A percentile compares a stretch with the other conserved stretches of the same genome.
phyloP scores from a whole-genome alignment of 805 yeast species.

The Danielozyma ontarioensis region DNA sequence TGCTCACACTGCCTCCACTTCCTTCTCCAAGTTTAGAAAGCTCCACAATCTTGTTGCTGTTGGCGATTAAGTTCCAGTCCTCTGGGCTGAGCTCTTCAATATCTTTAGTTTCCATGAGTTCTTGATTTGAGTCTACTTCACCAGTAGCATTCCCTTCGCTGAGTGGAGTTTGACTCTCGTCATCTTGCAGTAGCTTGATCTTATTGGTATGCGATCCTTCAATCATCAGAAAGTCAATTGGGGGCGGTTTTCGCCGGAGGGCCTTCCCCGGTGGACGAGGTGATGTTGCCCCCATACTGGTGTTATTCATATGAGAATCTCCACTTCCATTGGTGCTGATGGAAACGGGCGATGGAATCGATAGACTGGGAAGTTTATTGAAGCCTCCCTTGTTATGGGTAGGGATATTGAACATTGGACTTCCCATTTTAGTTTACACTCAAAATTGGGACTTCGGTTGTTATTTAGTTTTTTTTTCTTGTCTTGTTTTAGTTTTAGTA shows the following conservation, averaged over 20 bases:
- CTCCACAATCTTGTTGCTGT: slow-evolving; percentile 58
- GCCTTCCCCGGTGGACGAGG: slow-evolving; percentile 1
- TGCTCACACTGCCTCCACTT: slow-evolving; percentile 83
- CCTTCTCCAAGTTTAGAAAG: slow-evolving; percentile 86
- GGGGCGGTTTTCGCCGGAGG: slow-evolving; percentile 36
- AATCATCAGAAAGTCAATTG: slow-evolving; percentile 35
- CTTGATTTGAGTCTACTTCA: too few species aligned
- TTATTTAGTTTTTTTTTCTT: too few species aligned
- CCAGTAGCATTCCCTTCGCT: too few species aligned
- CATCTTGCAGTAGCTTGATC: slow-evolving; percentile 1
- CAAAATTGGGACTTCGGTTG: too few species aligned
- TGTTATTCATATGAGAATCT: background rate
- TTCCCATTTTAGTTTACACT: slow-evolving; percentile 12
- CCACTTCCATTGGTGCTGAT: slow-evolving; percentile 2
- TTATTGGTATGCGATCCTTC: slow-evolving; percentile 19
- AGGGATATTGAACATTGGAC: slow-evolving; percentile 33
- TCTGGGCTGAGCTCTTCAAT: slow-evolving; percentile 60
- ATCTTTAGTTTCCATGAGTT: slow-evolving; percentile 14
- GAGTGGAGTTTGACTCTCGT: background rate
- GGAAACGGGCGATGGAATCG: slow-evolving; percentile 24
- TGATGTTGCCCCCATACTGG: background rate
- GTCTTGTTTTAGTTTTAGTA: too few species aligned
- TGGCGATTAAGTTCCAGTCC: slow-evolving; percentile 66
- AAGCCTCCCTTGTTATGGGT: slow-evolving; percentile 18
- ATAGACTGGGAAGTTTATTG: slow-evolving; percentile 19